phyloP scores from a whole-genome alignment of 75 land plant species.

The Chamaecyparis obtusa region DNA sequence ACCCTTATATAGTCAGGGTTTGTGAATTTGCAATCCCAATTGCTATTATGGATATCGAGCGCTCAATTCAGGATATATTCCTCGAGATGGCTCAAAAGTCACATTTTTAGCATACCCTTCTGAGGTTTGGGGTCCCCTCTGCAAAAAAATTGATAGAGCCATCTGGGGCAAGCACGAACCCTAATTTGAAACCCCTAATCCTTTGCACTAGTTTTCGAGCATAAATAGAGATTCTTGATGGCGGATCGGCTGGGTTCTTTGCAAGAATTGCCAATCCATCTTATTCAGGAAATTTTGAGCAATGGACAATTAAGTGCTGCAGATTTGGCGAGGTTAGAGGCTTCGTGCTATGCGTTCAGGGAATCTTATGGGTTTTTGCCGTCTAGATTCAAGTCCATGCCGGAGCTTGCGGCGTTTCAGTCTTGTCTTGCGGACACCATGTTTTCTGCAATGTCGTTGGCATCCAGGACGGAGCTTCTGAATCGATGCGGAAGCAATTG shows the following conservation, averaged over 20 bases:
- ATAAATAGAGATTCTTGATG: slow-evolving; percentile 19
- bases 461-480: slow-evolving; percentile 39
- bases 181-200: not conserved
- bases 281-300: slow-evolving; percentile 64
- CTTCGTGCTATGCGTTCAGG: slow-evolving; percentile 56
- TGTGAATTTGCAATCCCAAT: not conserved
- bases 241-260: slow-evolving; percentile 27
- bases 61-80: not conserved
- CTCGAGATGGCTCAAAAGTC: not conserved
- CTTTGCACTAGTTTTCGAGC: not conserved
- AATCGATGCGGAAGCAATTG: slow-evolving; percentile 70
- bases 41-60: not conserved
- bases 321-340: slow-evolving; percentile 76
- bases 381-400: slow-evolving; percentile 53
- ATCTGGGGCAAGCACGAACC: not conserved
- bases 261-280: slow-evolving; percentile 72
- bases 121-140: not conserved
- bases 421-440: slow-evolving; percentile 43
- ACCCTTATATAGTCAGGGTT: not conserved
- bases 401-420: slow-evolving; percentile 67
- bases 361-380: slow-evolving; percentile 29
- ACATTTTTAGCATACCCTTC: not conserved
- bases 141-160: not conserved
- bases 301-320: slow-evolving; percentile 50
- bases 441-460: slow-evolving; percentile 35